Evolutionary conservation across 176 grass and related monocot genomes (phyloP).

Genomic region (Otatea glauca): DNA sequence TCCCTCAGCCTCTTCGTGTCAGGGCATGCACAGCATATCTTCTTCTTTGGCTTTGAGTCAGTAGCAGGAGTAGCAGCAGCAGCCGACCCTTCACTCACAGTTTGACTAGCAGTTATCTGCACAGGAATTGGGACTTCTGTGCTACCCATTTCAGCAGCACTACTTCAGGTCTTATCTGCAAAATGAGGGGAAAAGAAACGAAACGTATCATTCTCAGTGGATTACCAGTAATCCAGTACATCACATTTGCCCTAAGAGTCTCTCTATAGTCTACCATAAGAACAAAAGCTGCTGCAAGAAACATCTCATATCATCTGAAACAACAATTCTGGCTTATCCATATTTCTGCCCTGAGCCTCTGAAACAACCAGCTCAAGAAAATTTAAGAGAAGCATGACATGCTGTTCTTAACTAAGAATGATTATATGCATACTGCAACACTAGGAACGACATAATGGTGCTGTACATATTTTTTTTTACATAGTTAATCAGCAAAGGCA

Average conservation of each 20-base stretch:
- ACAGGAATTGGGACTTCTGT: conserved; percentile 32
- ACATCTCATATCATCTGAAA: not conserved
- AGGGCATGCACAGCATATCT: conserved; percentile 89
- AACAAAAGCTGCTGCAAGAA: not conserved
- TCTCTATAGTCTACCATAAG: not conserved
- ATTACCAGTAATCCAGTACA: not conserved
- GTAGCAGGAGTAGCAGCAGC: not conserved
- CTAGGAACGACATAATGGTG: no score
- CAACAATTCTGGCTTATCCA: not conserved
- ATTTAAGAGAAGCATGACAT: not conserved
- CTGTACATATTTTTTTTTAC: no score
- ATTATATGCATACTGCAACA: not conserved
- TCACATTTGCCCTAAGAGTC: not conserved
- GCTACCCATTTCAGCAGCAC: conserved; percentile 42
- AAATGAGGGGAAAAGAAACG: not conserved
- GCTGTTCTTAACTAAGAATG: not conserved
- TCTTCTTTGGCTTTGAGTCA: conserved; percentile 76
- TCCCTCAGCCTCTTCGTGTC: conserved; percentile 91
- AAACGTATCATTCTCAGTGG: not conserved
- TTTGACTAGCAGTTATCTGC: conserved; percentile 16
- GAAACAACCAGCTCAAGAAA: not conserved
- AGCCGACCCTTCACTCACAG: conserved; percentile 32
- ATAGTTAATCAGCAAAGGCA: no score
- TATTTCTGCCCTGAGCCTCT: not conserved
- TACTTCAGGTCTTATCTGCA: conserved; percentile 26